Percentiles rank a stretch among this genome's conserved stretches.
Evolutionary conservation across 176 grass and related monocot species (phyloP).

Genomic region (Metroxylon sagu): DNA sequence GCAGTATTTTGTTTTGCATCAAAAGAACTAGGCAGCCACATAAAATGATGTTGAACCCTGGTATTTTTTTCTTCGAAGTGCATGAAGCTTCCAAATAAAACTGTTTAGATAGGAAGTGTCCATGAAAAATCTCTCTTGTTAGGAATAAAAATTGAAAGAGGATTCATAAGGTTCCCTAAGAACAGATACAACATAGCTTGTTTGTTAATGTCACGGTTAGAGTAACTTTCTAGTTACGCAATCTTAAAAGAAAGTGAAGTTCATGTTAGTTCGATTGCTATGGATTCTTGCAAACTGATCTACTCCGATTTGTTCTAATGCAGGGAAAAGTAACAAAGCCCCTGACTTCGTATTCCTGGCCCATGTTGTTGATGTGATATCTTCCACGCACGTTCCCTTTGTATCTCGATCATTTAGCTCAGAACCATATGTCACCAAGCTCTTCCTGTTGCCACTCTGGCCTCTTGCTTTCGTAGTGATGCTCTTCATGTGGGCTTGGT

Average conservation of each 20-base stretch:
- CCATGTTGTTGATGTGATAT: constrained; percentile 63
- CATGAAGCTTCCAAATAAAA: too few relatives aligned
- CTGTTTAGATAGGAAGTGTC: too few relatives aligned
- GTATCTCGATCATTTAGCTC: constrained; percentile 57
- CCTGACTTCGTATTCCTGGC: constrained; percentile 90
- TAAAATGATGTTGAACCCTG: too few relatives aligned
- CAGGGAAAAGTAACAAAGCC: constrained; percentile 63
- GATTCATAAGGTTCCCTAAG: too few relatives aligned
- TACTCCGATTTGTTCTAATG: background rate
- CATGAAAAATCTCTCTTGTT: too few relatives aligned
- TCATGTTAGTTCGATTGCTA: too few relatives aligned
- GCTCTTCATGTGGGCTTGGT: constrained; percentile 52
- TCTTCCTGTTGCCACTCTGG: constrained; percentile 47
- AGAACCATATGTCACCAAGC: constrained; percentile 24
- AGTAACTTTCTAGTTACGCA: background rate
- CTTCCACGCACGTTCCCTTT: constrained; percentile 80
- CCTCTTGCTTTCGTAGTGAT: constrained; percentile 42
- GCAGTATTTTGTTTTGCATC: too few relatives aligned
- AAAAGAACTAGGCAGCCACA: too few relatives aligned
- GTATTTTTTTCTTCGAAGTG: too few relatives aligned
- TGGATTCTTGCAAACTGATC: background rate
- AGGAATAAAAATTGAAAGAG: too few relatives aligned
- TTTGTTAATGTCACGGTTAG: too few relatives aligned
- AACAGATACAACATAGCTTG: too few relatives aligned
- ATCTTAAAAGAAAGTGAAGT: background rate